A percentile compares a stretch with the other conserved stretches of the same genome.
phyloP scores from a whole-genome alignment of 306 rosid genomes.

The Senna siamea region DNA sequence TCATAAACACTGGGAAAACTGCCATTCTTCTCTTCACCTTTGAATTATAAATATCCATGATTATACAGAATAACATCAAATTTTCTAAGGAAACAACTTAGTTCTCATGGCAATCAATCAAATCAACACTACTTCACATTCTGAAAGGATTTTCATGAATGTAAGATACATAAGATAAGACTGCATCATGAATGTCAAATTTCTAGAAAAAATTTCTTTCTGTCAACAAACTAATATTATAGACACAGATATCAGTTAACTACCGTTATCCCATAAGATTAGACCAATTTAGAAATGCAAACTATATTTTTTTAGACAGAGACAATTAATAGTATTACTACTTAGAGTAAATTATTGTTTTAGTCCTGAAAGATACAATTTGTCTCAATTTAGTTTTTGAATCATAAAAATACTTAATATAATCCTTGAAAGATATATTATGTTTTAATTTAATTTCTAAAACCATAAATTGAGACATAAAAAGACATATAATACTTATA shows the following conservation, averaged over 20 bases:
- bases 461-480: no score
- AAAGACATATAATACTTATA: no score
- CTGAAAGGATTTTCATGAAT: slow-evolving; percentile 4
- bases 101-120: neutral
- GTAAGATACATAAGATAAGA: neutral
- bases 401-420: no score
- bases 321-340: neutral
- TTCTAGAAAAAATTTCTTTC: neutral
- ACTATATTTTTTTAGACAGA: neutral
- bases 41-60: slow-evolving; percentile 39
- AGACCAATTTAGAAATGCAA: neutral
- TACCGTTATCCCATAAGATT: neutral
- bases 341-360: no score
- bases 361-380: no score
- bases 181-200: neutral
- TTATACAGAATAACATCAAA: neutral
- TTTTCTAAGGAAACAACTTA: slow-evolving; percentile 13
- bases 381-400: no score
- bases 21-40: slow-evolving; percentile 51
- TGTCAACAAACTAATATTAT: neutral
- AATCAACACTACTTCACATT: neutral
- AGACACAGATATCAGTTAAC: neutral
- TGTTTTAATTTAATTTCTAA: no score
- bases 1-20: slow-evolving; percentile 18
- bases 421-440: no score